A percentile compares a stretch with the other conserved stretches of the same genome.
These are phyloP conservation scores for Penicillium nordicum DNA, from an alignment of 2,329 filamentous ascomycete species.

Conservation along the genomic window DNA sequence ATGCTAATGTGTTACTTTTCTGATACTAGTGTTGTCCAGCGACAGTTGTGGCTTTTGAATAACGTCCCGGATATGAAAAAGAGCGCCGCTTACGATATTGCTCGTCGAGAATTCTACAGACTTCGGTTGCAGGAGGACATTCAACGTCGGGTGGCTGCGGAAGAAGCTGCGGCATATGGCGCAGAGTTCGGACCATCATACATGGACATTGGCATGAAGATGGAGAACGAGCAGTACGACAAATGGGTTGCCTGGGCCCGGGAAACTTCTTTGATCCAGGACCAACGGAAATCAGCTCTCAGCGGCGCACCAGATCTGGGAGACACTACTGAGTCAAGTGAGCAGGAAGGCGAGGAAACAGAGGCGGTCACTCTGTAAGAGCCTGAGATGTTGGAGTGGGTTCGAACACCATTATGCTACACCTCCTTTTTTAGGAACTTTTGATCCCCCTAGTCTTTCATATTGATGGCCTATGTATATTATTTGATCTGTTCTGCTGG, in stretches of 20 bases:
- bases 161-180: constrained; percentile 81
- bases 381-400: not conserved
- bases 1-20: constrained; percentile 14
- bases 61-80: constrained; percentile 57
- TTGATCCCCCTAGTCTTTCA: constrained; percentile 3
- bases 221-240: constrained; percentile 79
- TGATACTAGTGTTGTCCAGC: constrained; percentile 74
- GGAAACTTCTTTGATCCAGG: constrained; percentile 49
- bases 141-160: constrained; percentile 73
- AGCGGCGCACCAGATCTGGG: constrained; percentile 39
- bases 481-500: constrained; percentile 20
- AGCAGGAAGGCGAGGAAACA: constrained; percentile 10
- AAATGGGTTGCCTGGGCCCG: constrained; percentile 79
- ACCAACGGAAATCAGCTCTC: constrained; percentile 48
- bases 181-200: constrained; percentile 81
- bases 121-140: constrained; percentile 79
- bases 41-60: constrained; percentile 81
- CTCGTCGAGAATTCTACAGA: constrained; percentile 85
- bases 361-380: not conserved
- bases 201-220: constrained; percentile 71
- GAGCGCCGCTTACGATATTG: constrained; percentile 75
- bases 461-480: constrained; percentile 24
- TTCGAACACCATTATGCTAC: constrained; percentile 1
- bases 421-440: not conserved
- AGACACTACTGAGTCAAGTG: constrained; percentile 33